Conservation (phyloP, 345 rosid genomes). For the Aegle marmelos region DNA sequence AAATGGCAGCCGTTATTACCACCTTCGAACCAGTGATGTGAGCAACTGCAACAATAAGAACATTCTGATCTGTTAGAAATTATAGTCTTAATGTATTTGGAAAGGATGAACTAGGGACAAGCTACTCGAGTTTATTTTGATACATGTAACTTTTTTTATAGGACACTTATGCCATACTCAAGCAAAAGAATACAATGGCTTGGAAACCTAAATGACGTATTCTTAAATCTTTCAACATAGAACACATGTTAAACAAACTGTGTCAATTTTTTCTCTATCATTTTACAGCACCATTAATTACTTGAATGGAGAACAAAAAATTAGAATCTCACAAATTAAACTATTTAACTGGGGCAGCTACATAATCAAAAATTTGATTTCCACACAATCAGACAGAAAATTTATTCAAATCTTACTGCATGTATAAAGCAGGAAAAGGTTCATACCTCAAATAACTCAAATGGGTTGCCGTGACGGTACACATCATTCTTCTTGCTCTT, state of each 20-base stretch:
- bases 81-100: neutral
- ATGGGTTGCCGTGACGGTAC: slow-evolving; percentile 73
- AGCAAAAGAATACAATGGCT: neutral
- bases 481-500: slow-evolving; percentile 65
- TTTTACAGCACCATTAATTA: neutral
- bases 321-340: neutral
- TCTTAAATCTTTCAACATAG: neutral
- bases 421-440: slow-evolving; percentile 1
- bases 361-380: neutral
- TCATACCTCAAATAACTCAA: slow-evolving; percentile 84
- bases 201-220: neutral
- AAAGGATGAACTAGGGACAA: neutral
- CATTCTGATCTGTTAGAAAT: slow-evolving; percentile 13
- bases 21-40: slow-evolving; percentile 74
- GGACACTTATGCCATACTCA: neutral
- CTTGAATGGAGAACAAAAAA: neutral
- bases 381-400: neutral
- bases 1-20: slow-evolving; percentile 39
- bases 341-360: neutral
- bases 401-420: neutral
- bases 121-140: neutral
- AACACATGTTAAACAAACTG: neutral
- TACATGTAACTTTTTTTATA: too few relatives aligned
- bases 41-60: slow-evolving; percentile 64
- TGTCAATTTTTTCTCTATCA: too few relatives aligned